Evolutionary conservation across 768 basidiomycete genomes (phyloP).

Genomic region (Termitomyces sp.): DNA sequence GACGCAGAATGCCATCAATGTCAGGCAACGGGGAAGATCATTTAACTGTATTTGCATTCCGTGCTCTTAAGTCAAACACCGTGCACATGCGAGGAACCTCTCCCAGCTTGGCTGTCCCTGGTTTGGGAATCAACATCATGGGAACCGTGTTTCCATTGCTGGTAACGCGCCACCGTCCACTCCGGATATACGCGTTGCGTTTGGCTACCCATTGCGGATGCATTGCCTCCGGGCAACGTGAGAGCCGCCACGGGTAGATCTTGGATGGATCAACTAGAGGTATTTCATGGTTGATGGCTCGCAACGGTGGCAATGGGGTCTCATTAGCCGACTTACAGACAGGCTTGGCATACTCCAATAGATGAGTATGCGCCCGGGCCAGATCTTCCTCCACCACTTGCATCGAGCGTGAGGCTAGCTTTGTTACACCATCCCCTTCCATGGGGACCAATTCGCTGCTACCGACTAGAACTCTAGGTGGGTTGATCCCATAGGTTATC

Average conservation of each 20-base stretch:
- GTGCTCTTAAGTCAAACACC: constrained; percentile 29
- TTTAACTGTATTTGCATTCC: constrained; percentile 34
- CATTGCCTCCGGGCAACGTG: constrained; percentile 35
- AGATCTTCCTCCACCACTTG: constrained; percentile 6
- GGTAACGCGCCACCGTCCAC: background rate
- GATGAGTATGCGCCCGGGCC: constrained; percentile 4
- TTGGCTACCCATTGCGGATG: constrained; percentile 26
- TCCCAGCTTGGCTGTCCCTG: constrained; percentile 12
- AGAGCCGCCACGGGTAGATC: constrained; percentile 28
- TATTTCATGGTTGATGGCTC: constrained; percentile 21
- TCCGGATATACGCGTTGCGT: constrained; percentile 21
- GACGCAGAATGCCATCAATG: too few relatives aligned
- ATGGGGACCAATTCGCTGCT: constrained; percentile 1
- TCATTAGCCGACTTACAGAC: constrained; percentile 10
- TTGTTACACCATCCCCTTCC: constrained; percentile 7
- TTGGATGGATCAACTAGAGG: constrained; percentile 27
- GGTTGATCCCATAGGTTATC: constrained; percentile 25
- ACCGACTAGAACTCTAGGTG: background rate
- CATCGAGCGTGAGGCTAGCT: constrained; percentile 6
- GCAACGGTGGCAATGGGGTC: constrained; percentile 31
- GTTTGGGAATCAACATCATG: constrained; percentile 27
- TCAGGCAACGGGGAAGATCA: constrained; percentile 26
- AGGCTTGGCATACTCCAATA: constrained; percentile 7
- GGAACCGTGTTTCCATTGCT: constrained; percentile 28
- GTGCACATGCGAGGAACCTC: constrained; percentile 25